Base-by-base conservation (phyloP, 441 rosid genomes). In the Capsella rubella region DNA sequence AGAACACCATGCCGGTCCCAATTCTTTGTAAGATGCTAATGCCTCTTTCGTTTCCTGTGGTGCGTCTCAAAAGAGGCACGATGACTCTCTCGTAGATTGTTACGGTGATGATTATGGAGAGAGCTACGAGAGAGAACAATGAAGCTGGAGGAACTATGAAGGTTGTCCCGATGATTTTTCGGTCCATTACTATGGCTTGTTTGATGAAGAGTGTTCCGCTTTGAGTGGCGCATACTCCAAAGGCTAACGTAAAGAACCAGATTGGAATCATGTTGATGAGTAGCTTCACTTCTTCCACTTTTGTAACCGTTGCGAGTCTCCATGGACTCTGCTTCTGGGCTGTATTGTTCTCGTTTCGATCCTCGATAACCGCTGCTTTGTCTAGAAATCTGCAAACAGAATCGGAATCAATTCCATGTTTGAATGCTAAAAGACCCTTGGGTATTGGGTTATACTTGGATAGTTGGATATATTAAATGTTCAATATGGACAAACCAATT, bases 1-100 rank as follows among this genome's bases (percentile, higher is more conserved):
- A 83, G 83, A 95, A 90, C 9, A 84, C 31, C 92, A 95, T 92
- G n/a, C 99, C 99, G 40, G 83, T 82, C 6, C 98, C 99, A 1
- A 95, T 85, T 73, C 99, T 85, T 72, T 90, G 96, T 58, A 95
- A 92, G 71, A 95, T 88, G 5, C 76, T 86, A 74, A 95, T 84
- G 39, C 97, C 99, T 16, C 98, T 70, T 61, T 95, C 97, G 15
- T 83, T 87, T 27, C 93, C 89, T 0, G 83, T 95, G 2, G 69
- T 27, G 14, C 70, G 86, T 67, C 95, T 82, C 8, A 86, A 8
- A 10, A 73, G 8, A 25, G 98, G 96, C 4, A 89, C 86, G 0
- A 92, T 76, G 68, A 87, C 40, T 69, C 87, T 95, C 57, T 95
- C 99, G 15, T 91, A 95, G 31, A 85, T 8, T 18, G 78, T 76